Percentiles rank a stretch among this genome's conserved stretches.
These are phyloP conservation scores for Herpotrichia juniperi DNA, from an alignment of 2,329 filamentous ascomycete species.

Conservation along the genomic window DNA sequence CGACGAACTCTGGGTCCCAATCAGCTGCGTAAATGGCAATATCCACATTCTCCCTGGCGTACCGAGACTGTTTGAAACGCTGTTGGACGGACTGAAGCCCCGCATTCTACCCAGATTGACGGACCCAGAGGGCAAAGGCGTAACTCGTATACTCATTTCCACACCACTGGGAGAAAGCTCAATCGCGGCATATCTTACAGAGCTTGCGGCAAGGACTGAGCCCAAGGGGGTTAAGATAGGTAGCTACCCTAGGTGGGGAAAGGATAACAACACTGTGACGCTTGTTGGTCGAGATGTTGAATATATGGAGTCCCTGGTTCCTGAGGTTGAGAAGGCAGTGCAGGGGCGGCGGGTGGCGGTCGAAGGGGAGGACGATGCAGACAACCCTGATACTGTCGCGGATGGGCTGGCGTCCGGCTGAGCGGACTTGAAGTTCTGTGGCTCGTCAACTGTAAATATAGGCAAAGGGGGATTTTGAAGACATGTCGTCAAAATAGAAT, in stretches of 20 bases:
- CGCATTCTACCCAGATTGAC: constrained; percentile 71
- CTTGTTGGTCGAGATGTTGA: constrained; percentile 77
- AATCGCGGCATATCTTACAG: constrained; percentile 81
- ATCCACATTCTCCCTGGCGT: constrained; percentile 92
- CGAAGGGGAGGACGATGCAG: constrained; percentile 67
- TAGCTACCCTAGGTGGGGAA: constrained; percentile 92
- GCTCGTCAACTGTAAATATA: constrained; percentile 11
- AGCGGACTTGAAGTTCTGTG: constrained; percentile 11
- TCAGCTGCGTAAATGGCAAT: constrained; percentile 89
- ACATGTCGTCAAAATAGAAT: constrained; percentile 27
- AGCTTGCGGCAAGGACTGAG: constrained; percentile 75
- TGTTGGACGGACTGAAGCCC: constrained; percentile 79
- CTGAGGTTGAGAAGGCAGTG: constrained; percentile 78
- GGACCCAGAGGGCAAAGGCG: constrained; percentile 83
- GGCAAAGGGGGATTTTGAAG: constrained; percentile 9
- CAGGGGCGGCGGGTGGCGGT: constrained; percentile 71
- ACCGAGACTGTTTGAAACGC: constrained; percentile 78
- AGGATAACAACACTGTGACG: constrained; percentile 86
- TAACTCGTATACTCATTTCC: constrained; percentile 78
- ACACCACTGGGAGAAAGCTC: constrained; percentile 87
- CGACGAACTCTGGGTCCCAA: constrained; percentile 88
- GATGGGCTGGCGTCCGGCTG: constrained; percentile 35
- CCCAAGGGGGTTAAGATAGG: constrained; percentile 87
- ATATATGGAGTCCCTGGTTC: constrained; percentile 78
- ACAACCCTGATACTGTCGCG: constrained; percentile 45